Evolutionary conservation across 352 stramenopile species (phyloP).

Genomic region (Phytophthora megakarya): DNA sequence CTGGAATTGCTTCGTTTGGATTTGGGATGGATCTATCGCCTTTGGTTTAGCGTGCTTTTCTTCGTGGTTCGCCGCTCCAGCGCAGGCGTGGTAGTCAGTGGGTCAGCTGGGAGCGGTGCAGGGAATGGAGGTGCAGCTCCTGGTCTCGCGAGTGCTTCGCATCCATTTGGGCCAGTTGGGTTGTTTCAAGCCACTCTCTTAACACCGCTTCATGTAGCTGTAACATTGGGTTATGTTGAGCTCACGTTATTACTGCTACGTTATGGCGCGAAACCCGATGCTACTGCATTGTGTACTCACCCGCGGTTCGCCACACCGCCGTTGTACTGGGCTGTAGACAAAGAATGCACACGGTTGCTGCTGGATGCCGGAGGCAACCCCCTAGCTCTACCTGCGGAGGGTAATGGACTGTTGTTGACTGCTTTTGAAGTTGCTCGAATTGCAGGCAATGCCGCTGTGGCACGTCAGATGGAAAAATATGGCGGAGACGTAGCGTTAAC

Average conservation of each 20-base stretch:
- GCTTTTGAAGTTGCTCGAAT: slow-evolving; percentile 75
- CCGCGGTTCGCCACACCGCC: slow-evolving; percentile 64
- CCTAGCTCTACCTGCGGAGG: slow-evolving; percentile 44
- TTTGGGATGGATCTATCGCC: slow-evolving; percentile 69
- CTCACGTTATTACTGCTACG: slow-evolving; percentile 70
- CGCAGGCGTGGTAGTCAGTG: slow-evolving; percentile 28
- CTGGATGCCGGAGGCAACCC: slow-evolving; percentile 76
- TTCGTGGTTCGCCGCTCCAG: slow-evolving; percentile 44
- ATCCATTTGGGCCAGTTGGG: slow-evolving; percentile 67
- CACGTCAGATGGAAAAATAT: slow-evolving; percentile 78
- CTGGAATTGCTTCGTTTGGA: slow-evolving; percentile 74
- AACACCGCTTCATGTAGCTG: slow-evolving; percentile 72
- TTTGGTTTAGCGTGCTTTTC: slow-evolving; percentile 65
- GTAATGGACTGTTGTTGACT: slow-evolving; percentile 49
- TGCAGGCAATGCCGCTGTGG: slow-evolving; percentile 65
- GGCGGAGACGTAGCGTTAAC: slow-evolving; percentile 79
- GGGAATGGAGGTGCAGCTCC: slow-evolving; percentile 29
- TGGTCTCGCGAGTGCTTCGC: slow-evolving; percentile 33
- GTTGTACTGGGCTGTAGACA: slow-evolving; percentile 74
- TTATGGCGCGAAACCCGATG: slow-evolving; percentile 67
- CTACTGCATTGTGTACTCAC: slow-evolving; percentile 51
- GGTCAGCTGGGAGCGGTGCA: slow-evolving; percentile 21
- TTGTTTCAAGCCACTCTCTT: slow-evolving; percentile 68
- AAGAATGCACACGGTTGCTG: slow-evolving; percentile 67
- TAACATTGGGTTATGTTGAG: slow-evolving; percentile 70